Evolutionary conservation across 148 eudicot species (phyloP).

Genomic region (Cornus florida): DNA sequence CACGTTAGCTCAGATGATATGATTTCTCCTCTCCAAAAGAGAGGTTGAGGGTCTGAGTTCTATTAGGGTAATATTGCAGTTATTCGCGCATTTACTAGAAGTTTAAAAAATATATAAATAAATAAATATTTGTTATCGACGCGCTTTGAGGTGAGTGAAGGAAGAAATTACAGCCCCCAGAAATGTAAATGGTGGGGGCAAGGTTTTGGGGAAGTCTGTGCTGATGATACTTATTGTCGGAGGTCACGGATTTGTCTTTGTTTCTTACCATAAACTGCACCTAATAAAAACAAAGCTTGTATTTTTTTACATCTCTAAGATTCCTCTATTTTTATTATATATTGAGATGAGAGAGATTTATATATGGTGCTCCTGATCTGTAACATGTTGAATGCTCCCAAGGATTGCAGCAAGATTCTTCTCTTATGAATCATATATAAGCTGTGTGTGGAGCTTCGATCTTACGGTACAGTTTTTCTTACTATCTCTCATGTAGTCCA

Average conservation of each 20-base stretch:
- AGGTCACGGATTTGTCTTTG: slow-evolving; percentile 12
- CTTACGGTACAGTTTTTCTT: no score
- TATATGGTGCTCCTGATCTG: neutral
- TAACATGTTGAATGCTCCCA: neutral
- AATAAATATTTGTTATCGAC: no score
- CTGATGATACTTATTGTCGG: slow-evolving; percentile 8
- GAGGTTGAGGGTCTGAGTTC: no score
- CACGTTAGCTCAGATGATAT: no score
- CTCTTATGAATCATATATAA: no score
- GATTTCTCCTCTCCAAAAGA: no score
- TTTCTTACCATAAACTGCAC: slow-evolving; percentile 3
- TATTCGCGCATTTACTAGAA: no score
- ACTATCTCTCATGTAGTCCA: no score
- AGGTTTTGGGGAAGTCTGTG: slow-evolving; percentile 9
- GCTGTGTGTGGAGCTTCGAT: no score
- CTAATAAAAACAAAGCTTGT: slow-evolving; percentile 4
- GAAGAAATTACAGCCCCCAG: neutral
- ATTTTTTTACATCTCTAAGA: neutral
- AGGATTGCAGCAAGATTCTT: no score
- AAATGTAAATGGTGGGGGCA: neutral
- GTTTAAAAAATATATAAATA: neutral
- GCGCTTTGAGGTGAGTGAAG: neutral
- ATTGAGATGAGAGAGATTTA: neutral
- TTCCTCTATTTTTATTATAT: neutral
- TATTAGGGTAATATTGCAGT: no score